phyloP scores from a whole-genome alignment of 345 rosid species.

The Salix dunnii region DNA sequence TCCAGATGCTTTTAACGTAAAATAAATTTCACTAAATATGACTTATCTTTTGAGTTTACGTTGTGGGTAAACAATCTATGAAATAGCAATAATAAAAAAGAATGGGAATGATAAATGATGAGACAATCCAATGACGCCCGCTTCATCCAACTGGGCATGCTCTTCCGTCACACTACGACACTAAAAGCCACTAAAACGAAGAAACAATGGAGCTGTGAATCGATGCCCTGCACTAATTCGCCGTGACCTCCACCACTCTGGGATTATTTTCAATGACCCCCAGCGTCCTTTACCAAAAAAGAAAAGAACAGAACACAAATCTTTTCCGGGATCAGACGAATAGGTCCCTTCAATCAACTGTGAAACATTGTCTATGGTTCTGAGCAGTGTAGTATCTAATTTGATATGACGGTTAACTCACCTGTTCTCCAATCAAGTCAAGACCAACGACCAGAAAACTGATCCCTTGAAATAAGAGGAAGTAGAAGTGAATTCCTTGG shows the following conservation, averaged over 20 bases:
- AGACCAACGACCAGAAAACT: constrained; percentile 80
- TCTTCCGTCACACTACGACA: too few species aligned
- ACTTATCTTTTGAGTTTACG: not conserved
- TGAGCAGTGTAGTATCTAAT: not conserved
- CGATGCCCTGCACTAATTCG: not conserved
- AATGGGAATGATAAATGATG: not conserved
- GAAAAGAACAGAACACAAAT: not conserved
- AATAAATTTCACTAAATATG: not conserved
- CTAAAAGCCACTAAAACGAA: not conserved
- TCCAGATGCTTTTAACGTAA: not conserved
- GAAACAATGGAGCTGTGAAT: not conserved
- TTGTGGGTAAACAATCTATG: not conserved
- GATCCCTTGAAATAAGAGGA: constrained; percentile 83
- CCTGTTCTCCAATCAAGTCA: constrained; percentile 89
- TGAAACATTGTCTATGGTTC: not conserved
- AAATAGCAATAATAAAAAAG: not conserved
- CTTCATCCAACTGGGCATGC: not conserved
- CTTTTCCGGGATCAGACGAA: not conserved
- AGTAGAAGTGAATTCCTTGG: constrained; percentile 85
- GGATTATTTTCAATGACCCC: not conserved
- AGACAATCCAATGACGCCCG: not conserved
- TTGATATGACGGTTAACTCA: constrained; percentile 34
- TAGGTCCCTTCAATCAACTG: not conserved
- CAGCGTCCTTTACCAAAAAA: not conserved
- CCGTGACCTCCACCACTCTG: not conserved